Conservation (phyloP, 2,329 filamentous ascomycete genomes). For the Cladosporium sp. region DNA sequence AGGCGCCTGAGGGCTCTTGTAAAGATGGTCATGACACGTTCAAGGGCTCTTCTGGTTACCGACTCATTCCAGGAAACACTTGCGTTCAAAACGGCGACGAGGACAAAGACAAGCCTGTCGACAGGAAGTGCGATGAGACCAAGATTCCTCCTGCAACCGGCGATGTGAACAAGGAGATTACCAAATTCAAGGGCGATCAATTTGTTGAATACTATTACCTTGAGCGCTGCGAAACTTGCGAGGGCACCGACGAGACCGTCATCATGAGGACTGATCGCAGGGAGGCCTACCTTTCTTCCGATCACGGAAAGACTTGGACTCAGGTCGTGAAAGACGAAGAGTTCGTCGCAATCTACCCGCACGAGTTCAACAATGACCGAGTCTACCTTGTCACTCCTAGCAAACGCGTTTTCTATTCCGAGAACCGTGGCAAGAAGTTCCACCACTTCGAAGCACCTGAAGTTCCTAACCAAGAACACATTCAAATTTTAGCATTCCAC, state of each 20-base stretch:
- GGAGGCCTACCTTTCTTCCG: conserved; percentile 68
- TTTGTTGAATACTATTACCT: conserved; percentile 67
- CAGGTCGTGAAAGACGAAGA: conserved; percentile 64
- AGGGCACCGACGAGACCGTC: conserved; percentile 67
- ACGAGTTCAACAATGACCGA: conserved; percentile 76
- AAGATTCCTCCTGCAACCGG: conserved; percentile 56
- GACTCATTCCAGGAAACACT: conserved; percentile 70
- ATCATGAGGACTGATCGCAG: conserved; percentile 56
- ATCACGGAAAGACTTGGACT: conserved; percentile 88
- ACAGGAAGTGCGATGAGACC: conserved; percentile 69
- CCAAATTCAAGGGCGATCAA: conserved; percentile 58
- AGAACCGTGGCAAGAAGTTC: conserved; percentile 71
- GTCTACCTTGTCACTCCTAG: conserved; percentile 78
- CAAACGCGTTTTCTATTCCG: conserved; percentile 71
- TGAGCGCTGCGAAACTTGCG: conserved; percentile 59
- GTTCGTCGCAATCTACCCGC: conserved; percentile 68
- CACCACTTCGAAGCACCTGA: conserved; percentile 68
- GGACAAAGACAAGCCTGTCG: conserved; percentile 49
- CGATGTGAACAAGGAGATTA: conserved; percentile 59
- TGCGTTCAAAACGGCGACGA: conserved; percentile 39
- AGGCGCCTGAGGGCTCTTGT: conserved; percentile 69
- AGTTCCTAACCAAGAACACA: conserved; percentile 47
- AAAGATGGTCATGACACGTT: conserved; percentile 69
- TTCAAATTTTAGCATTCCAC: conserved; percentile 71
- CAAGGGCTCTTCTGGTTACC: conserved; percentile 83